Percentiles rank a stretch among this genome's conserved stretches.
phyloP scores from a whole-genome alignment of 257 asterid genomes.

The Apocynum venetum region DNA sequence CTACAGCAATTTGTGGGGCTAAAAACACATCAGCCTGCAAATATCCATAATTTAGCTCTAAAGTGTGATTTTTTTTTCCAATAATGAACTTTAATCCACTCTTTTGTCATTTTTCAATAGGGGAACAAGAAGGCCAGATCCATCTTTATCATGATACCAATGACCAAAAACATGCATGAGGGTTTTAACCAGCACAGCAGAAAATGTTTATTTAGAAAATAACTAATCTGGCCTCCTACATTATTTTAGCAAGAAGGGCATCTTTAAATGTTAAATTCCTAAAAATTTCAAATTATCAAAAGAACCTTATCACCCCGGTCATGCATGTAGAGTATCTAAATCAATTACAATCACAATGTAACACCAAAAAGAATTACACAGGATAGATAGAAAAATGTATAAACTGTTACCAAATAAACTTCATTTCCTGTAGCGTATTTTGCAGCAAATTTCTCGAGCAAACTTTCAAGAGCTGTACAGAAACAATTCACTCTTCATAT shows the following conservation, averaged over 20 bases:
- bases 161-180: not conserved
- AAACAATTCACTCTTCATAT: not conserved
- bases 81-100: not conserved
- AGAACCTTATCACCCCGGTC: not conserved
- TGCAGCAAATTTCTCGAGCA: conserved; percentile 40
- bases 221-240: not conserved
- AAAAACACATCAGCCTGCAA: conserved; percentile 84
- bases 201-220: not conserved
- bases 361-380: not conserved
- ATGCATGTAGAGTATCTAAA: not conserved
- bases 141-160: not conserved
- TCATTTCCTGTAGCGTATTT: conserved; percentile 55
- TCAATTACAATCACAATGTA: not conserved
- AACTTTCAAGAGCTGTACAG: conserved; percentile 63
- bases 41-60: not conserved
- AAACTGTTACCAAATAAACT: conserved; percentile 46
- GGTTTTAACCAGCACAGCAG: not conserved
- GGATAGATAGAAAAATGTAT: not conserved
- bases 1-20: conserved; percentile 70
- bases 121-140: not conserved
- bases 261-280: not conserved
- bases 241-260: not conserved
- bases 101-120: not conserved
- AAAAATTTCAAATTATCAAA: not conserved
- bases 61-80: not conserved